phyloP scores from a whole-genome alignment of 768 basidiomycete genomes.

The Suillus brevipes region DNA sequence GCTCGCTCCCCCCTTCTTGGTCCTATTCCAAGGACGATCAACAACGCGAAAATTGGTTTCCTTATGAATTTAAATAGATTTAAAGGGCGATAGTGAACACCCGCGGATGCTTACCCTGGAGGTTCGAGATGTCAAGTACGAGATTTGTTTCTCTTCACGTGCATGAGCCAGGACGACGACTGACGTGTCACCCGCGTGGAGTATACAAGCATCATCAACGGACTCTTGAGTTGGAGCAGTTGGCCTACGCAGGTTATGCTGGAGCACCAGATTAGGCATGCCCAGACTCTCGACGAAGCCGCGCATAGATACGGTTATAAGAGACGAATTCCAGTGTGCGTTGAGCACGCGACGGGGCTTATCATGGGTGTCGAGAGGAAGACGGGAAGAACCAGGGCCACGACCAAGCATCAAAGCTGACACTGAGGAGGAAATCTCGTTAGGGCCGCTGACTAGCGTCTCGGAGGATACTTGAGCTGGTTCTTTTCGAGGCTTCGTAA shows the following conservation, averaged over 20 bases:
- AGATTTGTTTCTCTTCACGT: slow-evolving; percentile 37
- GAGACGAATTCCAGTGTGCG: slow-evolving; percentile 14
- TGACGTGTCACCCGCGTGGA: slow-evolving; percentile 26
- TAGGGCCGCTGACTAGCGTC: too few species aligned
- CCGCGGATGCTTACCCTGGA: not conserved
- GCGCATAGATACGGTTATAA: slow-evolving; percentile 39
- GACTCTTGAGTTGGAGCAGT: slow-evolving; percentile 27
- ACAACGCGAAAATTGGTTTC: slow-evolving; percentile 12
- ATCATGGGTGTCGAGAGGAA: slow-evolving; percentile 35
- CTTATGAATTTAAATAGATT: not conserved
- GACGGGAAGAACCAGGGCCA: slow-evolving; percentile 5
- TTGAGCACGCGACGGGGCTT: slow-evolving; percentile 41
- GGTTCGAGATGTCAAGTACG: slow-evolving; percentile 17
- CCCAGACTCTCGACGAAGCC: slow-evolving; percentile 37
- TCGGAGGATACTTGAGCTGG: not conserved
- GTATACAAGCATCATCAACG: slow-evolving; percentile 45
- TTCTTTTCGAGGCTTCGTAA: not conserved
- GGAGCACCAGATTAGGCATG: slow-evolving; percentile 19
- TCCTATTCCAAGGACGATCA: slow-evolving; percentile 31
- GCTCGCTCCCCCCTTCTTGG: slow-evolving; percentile 44
- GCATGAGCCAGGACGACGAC: slow-evolving; percentile 40
- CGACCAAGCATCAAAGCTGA: not conserved
- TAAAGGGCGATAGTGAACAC: not conserved
- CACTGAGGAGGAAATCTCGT: not conserved
- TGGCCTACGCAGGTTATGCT: slow-evolving; percentile 22